These are phyloP conservation scores for Exophiala oligosperma DNA, from an alignment of 2,329 filamentous ascomycete genomes.

Conservation along the genomic window DNA sequence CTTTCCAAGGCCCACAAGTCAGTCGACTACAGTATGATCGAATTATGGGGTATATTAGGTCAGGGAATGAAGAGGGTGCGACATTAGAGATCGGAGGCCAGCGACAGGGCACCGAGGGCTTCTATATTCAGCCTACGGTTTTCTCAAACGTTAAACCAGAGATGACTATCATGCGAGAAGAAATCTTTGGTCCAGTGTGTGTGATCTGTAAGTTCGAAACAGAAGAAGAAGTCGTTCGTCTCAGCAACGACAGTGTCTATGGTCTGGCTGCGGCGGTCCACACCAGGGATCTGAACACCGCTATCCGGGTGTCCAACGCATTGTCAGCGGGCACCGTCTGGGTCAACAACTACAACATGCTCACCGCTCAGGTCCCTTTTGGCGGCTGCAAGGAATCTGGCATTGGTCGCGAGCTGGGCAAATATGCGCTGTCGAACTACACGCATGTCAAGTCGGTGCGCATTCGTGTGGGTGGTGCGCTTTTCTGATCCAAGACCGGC, in stretches of 20 bases:
- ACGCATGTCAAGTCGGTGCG: conserved; percentile 51
- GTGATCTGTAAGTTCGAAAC: conserved; percentile 74
- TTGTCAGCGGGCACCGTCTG: conserved; percentile 69
- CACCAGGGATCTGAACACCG: conserved; percentile 76
- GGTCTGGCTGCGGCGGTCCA: conserved; percentile 76
- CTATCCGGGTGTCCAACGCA: conserved; percentile 70
- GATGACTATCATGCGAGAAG: conserved; percentile 74
- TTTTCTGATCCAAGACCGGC: conserved; percentile 32
- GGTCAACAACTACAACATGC: conserved; percentile 71
- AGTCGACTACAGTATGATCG: conserved; percentile 83
- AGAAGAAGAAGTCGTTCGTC: conserved; percentile 67
- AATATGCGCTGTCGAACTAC: conserved; percentile 52
- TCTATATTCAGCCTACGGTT: conserved; percentile 90
- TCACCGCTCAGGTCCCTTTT: conserved; percentile 60
- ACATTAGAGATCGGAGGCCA: conserved; percentile 68
- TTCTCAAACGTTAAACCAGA: conserved; percentile 71
- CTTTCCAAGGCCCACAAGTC: conserved; percentile 87
- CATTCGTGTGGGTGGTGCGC: conserved; percentile 44
- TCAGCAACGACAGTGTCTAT: conserved; percentile 74
- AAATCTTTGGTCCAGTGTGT: conserved; percentile 81
- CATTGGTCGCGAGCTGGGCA: conserved; percentile 47
- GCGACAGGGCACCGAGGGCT: conserved; percentile 74
- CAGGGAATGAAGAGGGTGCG: conserved; percentile 65
- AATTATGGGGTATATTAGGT: conserved; percentile 77
- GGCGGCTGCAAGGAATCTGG: conserved; percentile 48